These are phyloP conservation scores for Amaranthus cruentus DNA, from an alignment of 148 eudicot species.

Conservation along the genomic window DNA sequence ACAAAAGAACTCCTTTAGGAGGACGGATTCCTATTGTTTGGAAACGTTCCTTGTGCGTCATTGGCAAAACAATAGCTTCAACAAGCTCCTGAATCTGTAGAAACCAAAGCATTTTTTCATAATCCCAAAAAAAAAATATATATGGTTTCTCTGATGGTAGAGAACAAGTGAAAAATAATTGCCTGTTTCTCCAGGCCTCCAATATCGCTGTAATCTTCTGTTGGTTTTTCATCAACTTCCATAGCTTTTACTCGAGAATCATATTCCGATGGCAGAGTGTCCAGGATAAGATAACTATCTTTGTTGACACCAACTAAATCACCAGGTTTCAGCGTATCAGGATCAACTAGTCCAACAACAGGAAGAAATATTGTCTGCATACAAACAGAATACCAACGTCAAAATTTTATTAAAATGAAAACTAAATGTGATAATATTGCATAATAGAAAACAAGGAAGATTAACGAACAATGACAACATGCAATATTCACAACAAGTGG, in stretches of 20 bases:
- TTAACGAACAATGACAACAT: background rate
- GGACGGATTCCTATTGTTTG: slow-evolving; percentile 89
- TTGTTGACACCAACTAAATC: slow-evolving; percentile 98
- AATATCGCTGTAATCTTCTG: slow-evolving; percentile 95
- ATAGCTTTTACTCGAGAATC: slow-evolving; percentile 97
- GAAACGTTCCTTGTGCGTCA: slow-evolving; percentile 92
- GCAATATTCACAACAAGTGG: background rate
- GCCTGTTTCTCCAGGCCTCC: slow-evolving; percentile 98
- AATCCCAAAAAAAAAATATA: background rate
- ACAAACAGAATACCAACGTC: background rate
- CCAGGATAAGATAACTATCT: slow-evolving; percentile 94
- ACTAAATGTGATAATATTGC: background rate
- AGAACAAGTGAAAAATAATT: slow-evolving; percentile 17
- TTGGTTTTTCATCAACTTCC: slow-evolving; percentile 99
- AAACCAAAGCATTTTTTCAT: background rate
- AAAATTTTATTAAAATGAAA: background rate
- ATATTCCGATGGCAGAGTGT: slow-evolving; percentile 90
- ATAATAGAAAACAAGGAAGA: background rate
- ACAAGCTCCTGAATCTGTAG: slow-evolving; percentile 89
- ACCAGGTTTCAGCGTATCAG: slow-evolving; percentile 90
- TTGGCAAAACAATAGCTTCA: slow-evolving; percentile 96
- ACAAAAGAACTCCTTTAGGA: slow-evolving; percentile 94
- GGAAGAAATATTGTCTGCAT: slow-evolving; percentile 93
- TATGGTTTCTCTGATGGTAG: background rate
- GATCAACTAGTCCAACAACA: slow-evolving; percentile 95